phyloP scores from a whole-genome alignment of 768 basidiomycete genomes.

The Dioszegia aurantiaca region DNA sequence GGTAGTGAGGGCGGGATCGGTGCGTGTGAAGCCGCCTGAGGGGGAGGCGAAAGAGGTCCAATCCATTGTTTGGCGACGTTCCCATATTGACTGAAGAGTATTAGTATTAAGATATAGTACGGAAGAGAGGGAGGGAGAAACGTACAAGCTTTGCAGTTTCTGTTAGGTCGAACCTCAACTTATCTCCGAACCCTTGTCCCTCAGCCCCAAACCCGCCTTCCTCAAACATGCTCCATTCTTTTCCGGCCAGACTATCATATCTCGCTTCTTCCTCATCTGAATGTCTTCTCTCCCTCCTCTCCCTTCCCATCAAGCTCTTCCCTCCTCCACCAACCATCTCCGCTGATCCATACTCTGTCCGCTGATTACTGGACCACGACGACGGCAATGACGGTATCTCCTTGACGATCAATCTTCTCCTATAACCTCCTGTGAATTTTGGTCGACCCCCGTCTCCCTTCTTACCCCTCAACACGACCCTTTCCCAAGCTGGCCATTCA shows the following conservation, averaged over 20 bases:
- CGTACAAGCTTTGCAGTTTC: constrained; percentile 74
- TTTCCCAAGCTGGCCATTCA: constrained; percentile 43
- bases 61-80: constrained; percentile 77
- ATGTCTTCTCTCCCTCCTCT: constrained; percentile 2
- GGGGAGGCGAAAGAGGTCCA: constrained; percentile 81
- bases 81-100: constrained; percentile 55
- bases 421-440: constrained; percentile 24
- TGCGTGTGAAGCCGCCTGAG: constrained; percentile 72
- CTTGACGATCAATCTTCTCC: constrained; percentile 31
- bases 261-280: constrained; percentile 60
- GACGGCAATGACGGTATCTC: constrained; percentile 33
- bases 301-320: neutral
- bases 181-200: constrained; percentile 53
- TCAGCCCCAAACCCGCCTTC: constrained; percentile 67
- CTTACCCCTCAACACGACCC: constrained; percentile 27
- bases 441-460: constrained; percentile 27
- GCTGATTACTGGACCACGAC: constrained; percentile 8
- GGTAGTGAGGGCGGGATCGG: constrained; percentile 69
- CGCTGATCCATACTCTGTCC: neutral
- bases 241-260: constrained; percentile 75
- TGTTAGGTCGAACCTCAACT: constrained; percentile 82
- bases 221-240: constrained; percentile 92
- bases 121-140: constrained; percentile 5
- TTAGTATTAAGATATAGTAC: neutral
- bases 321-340: neutral